Evolutionary conservation across 2,329 filamentous ascomycete species (phyloP), one percentile per base, ranked within the genome.

Genomic region (Fusarium solani-melongenae): DNA sequence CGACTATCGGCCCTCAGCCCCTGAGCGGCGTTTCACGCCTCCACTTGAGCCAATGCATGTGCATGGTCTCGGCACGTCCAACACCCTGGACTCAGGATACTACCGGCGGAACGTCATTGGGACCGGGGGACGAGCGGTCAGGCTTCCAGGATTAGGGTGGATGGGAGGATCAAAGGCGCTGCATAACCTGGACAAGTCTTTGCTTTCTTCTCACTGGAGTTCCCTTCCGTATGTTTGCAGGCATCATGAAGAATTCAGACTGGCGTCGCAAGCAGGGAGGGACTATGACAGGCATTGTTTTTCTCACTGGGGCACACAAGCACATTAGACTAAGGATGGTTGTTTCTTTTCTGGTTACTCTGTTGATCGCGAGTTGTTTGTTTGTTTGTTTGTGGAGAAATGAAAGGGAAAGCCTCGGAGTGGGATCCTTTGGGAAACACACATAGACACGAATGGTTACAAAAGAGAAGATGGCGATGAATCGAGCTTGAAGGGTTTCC

Each of bases 301-400:
- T 31, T 31, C 27, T 68, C 61, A 63, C 60, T 72, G 75, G 61
- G 55, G 66, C 72, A 71, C 72, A 76, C 72, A 72, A 57, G 22
- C 71, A 79, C 75, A 79, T 76, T 81, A 81, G 79, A 81, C 76
- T 78, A 77, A 57, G 76, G 76, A 75, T 63, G 74, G 71, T 76
- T 78, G 64, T 72, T 76, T 74, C 70, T 68, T 77, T 67, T 79
- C 71, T 76, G 72, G 74, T 71, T 79, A 71, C 69, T 76, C 63
- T 71, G 33, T 72, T 79, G 75, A 74, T 75, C 67, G 67, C 62
- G 49, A 69, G 57, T 73, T 65, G 64, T 55, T 69, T 67, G 61
- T 66, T 66, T 29, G 29, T 29, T 31, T 31, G 62, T 68, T 67
- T 60, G 65, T 67, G 56, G 69, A 57, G 69, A 67, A 62, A 72